A percentile compares a stretch with the other conserved stretches of the same genome.
These are phyloP conservation scores for Grosmannia huntii DNA, from an alignment of 2,329 filamentous ascomycete species.

Conservation along the genomic window DNA sequence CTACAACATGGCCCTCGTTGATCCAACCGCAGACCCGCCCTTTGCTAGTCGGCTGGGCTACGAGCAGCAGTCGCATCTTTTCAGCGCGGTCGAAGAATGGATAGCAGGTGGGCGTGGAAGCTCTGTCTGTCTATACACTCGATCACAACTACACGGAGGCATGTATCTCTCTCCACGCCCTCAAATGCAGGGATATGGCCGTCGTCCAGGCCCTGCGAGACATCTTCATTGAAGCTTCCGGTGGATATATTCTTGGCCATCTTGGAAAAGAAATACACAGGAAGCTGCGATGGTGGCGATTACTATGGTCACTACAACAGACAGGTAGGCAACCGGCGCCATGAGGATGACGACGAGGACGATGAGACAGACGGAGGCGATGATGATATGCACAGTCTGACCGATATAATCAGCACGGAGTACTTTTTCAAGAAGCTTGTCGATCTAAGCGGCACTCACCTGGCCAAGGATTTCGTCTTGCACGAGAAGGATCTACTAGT, in stretches of 20 bases:
- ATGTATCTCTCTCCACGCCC: not conserved
- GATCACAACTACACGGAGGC: slow-evolving; percentile 15
- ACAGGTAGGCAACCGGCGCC: not conserved
- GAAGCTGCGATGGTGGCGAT: not conserved
- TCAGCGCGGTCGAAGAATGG: not conserved
- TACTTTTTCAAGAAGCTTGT: not conserved
- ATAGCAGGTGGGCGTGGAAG: not conserved
- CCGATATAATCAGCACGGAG: not conserved
- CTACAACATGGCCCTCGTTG: slow-evolving; percentile 30
- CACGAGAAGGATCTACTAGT: not conserved
- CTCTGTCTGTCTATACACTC: slow-evolving; percentile 12
- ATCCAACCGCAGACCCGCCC: not conserved
- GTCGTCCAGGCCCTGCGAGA: not conserved
- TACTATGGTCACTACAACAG: not conserved
- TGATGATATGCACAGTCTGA: not conserved
- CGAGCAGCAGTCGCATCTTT: not conserved
- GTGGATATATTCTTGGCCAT: not conserved
- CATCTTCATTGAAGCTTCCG: not conserved
- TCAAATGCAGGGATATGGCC: not conserved
- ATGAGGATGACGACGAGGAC: not conserved
- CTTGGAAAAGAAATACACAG: not conserved
- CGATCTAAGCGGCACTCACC: not conserved
- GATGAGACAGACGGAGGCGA: not conserved
- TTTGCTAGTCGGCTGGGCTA: not conserved
- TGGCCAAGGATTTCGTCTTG: not conserved